phyloP scores from a whole-genome alignment of 2,329 filamentous ascomycete species.

The Knufia fluminis region DNA sequence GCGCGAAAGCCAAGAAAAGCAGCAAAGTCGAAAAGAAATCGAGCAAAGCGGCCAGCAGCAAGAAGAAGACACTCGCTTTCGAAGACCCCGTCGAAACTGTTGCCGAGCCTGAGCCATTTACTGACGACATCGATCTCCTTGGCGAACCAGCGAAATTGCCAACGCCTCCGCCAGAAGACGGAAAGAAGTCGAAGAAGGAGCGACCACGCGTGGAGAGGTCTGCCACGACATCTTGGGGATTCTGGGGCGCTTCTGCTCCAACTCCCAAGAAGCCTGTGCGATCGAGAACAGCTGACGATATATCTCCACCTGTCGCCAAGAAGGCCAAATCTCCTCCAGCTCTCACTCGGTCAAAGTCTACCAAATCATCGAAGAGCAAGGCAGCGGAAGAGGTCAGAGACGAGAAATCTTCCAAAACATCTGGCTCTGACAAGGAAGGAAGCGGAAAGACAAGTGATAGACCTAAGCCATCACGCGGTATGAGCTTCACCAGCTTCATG shows the following conservation, averaged over 20 bases:
- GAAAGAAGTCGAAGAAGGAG: slow-evolving; percentile 60
- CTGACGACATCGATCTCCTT: slow-evolving; percentile 31
- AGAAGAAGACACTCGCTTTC: slow-evolving; percentile 20
- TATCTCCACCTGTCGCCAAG: slow-evolving; percentile 27
- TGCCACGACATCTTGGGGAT: slow-evolving; percentile 60
- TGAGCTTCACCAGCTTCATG: slow-evolving; percentile 52
- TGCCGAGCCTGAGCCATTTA: slow-evolving; percentile 25
- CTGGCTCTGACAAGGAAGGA: slow-evolving; percentile 61
- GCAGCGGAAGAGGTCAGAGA: slow-evolving; percentile 46
- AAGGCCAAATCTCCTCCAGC: slow-evolving; percentile 36
- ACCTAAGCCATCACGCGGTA: slow-evolving; percentile 47
- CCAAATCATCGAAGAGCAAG: slow-evolving; percentile 44
- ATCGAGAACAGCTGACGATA: slow-evolving; percentile 38
- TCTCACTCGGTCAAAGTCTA: slow-evolving; percentile 48
- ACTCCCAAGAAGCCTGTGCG: slow-evolving; percentile 39
- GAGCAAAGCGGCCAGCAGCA: slow-evolving; percentile 26
- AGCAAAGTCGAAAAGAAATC: slow-evolving; percentile 17
- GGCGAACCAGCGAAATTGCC: slow-evolving; percentile 30
- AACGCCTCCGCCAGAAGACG: slow-evolving; percentile 46
- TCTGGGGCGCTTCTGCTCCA: slow-evolving; percentile 52
- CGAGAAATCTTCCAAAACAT: slow-evolving; percentile 59
- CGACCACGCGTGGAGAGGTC: slow-evolving; percentile 67
- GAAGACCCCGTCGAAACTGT: slow-evolving; percentile 13
- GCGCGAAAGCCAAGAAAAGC: slow-evolving; percentile 15
- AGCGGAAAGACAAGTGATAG: slow-evolving; percentile 42